Percentiles rank a stretch among this genome's conserved stretches.
Conservation (phyloP, 495 filamentous ascomycete genomes). For the Patellaria atrata region DNA sequence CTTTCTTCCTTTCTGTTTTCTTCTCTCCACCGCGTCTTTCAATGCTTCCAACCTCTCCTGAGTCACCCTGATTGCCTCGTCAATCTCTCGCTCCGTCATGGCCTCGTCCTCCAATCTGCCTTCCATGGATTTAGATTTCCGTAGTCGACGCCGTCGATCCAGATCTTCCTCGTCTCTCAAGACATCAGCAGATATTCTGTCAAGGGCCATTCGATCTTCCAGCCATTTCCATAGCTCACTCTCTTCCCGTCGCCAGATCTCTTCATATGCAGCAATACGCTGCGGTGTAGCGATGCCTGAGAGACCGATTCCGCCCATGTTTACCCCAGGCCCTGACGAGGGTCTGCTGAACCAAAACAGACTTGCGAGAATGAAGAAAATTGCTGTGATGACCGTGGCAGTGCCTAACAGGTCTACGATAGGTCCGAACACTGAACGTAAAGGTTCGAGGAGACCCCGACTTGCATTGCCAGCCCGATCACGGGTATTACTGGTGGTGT, state of each 20-base stretch:
- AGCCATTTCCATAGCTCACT: constrained; percentile 92
- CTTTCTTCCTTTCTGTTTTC: constrained; percentile 22
- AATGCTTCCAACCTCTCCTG: constrained; percentile 66
- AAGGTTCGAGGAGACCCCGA: constrained; percentile 65
- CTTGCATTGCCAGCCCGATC: constrained; percentile 15
- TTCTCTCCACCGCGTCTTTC: constrained; percentile 53
- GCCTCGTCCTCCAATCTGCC: constrained; percentile 38
- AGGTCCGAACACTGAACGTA: constrained; percentile 45
- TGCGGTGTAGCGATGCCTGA: constrained; percentile 36
- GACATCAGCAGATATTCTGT: constrained; percentile 33
- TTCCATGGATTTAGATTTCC: constrained; percentile 22
- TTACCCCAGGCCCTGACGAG: neutral
- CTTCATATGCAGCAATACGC: constrained; percentile 72
- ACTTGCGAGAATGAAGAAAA: constrained; percentile 37
- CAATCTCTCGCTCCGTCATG: constrained; percentile 68
- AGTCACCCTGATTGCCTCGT: constrained; percentile 71
- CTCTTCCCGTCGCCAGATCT: constrained; percentile 85
- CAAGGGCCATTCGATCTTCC: constrained; percentile 57
- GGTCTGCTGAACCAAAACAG: constrained; percentile 6
- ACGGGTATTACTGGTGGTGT: constrained; percentile 19
- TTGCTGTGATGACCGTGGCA: constrained; percentile 42
- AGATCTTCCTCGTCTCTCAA: constrained; percentile 25
- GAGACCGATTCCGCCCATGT: constrained; percentile 7
- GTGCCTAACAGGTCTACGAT: constrained; percentile 56
- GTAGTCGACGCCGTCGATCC: constrained; percentile 19